Percentiles rank a stretch among this genome's conserved stretches.
Conservation (phyloP, 1,139 yeast genomes). For the Citeromyces siamensis region DNA sequence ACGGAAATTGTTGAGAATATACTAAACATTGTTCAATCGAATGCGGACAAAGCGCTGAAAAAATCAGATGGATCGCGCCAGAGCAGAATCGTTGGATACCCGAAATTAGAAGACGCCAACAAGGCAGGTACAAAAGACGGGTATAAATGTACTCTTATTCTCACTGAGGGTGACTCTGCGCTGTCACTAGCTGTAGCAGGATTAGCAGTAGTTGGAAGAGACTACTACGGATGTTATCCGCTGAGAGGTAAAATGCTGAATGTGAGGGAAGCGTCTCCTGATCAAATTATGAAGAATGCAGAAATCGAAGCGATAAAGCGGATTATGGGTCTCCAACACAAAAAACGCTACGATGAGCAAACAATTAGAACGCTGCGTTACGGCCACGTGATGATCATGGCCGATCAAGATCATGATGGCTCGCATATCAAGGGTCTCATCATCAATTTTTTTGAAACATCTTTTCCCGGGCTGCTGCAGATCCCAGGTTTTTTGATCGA, state of each 20-base stretch:
- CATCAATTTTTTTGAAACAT: constrained; percentile 84
- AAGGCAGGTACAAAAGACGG: constrained; percentile 95
- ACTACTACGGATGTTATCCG: constrained; percentile 92
- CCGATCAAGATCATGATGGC: constrained; percentile 99
- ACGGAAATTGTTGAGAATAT: constrained; percentile 80
- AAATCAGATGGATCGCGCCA: constrained; percentile 87
- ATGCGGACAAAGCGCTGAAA: constrained; percentile 79
- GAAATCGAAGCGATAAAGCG: constrained; percentile 94
- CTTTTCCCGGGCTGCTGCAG: constrained; percentile 87
- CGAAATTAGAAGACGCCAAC: constrained; percentile 91
- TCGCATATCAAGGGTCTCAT: constrained; percentile 95
- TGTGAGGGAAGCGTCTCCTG: constrained; percentile 93
- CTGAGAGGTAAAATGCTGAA: constrained; percentile 89
- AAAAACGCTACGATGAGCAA: constrained; percentile 54
- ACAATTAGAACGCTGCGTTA: constrained; percentile 71
- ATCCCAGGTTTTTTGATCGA: constrained; percentile 90
- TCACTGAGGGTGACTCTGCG: constrained; percentile 98
- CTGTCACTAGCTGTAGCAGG: constrained; percentile 90
- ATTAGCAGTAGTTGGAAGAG: constrained; percentile 89
- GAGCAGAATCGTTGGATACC: constrained; percentile 78
- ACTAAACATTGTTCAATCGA: constrained; percentile 70
- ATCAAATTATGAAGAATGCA: constrained; percentile 82
- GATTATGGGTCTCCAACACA: constrained; percentile 92
- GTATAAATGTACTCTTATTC: constrained; percentile 77
- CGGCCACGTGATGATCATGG: constrained; percentile 98